A percentile compares a stretch with the other conserved stretches of the same genome.
Evolutionary conservation across 495 filamentous ascomycete species (phyloP).

Genomic region (Penicillium desertorum): DNA sequence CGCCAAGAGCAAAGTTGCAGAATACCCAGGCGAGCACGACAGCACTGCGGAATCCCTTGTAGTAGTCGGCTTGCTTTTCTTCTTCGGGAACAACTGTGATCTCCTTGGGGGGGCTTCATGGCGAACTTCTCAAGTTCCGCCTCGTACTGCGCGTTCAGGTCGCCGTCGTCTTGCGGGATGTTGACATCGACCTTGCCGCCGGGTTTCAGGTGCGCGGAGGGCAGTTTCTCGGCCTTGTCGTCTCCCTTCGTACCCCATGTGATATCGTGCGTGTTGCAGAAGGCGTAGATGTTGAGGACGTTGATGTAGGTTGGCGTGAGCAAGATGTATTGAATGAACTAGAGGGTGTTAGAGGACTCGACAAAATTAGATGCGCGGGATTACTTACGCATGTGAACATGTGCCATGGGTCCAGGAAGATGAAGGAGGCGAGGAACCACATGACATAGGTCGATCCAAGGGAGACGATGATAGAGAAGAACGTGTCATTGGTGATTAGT

Average conservation of each 20-base stretch:
- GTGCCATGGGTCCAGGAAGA: constrained; percentile 99
- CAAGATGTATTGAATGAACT: constrained; percentile 94
- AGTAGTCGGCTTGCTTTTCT: constrained; percentile 96
- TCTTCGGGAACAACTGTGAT: constrained; percentile 56
- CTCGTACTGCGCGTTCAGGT: constrained; percentile 93
- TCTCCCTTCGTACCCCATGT: constrained; percentile 97
- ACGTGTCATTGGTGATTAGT: constrained; percentile 81
- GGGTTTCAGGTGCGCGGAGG: constrained; percentile 76
- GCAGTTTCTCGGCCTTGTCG: constrained; percentile 81
- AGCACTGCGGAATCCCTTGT: constrained; percentile 88
- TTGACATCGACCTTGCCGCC: constrained; percentile 93
- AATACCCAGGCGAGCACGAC: constrained; percentile 97
- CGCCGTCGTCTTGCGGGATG: constrained; percentile 80
- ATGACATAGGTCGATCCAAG: constrained; percentile 90
- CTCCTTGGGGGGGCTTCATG: constrained; percentile 67
- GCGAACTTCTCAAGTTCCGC: constrained; percentile 74
- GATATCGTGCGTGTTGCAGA: constrained; percentile 97
- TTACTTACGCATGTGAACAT: constrained; percentile 78
- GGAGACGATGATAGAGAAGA: constrained; percentile 92
- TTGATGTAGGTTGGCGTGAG: constrained; percentile 95
- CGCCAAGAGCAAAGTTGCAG: constrained; percentile 85
- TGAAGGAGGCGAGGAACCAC: constrained; percentile 86
- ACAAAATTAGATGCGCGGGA: neutral
- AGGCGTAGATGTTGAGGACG: constrained; percentile 95
- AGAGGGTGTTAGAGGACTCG: constrained; percentile 11